phyloP scores from a whole-genome alignment of 805 yeast genomes.

The Debaryomyces maramus region DNA sequence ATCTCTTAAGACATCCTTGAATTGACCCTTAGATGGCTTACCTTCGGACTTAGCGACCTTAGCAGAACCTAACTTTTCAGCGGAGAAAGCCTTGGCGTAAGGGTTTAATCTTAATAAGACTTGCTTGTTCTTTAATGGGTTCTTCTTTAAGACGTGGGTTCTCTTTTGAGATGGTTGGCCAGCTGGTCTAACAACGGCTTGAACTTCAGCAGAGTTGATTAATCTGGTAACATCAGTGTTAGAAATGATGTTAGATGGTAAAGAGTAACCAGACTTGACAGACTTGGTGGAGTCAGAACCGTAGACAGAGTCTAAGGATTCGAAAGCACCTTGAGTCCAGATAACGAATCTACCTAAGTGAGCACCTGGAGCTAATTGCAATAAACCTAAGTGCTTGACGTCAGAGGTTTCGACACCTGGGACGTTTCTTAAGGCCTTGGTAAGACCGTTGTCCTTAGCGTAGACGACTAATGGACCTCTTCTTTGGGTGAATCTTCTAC shows the following conservation, averaged over 20 bases:
- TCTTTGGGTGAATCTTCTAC: constrained; percentile 99
- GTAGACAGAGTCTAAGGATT: constrained; percentile 95
- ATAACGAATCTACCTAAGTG: constrained; percentile 99
- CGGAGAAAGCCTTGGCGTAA: constrained; percentile 95
- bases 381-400: constrained; percentile 88
- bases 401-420: constrained; percentile 99
- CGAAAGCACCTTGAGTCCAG: constrained; percentile 99
- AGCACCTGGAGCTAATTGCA: constrained; percentile 99
- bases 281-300: constrained; percentile 87
- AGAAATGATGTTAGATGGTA: constrained; percentile 92
- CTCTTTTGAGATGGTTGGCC: constrained; percentile 93
- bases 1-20: constrained; percentile 63
- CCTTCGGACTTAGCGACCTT: constrained; percentile 66
- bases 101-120: constrained; percentile 98
- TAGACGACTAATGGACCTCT: constrained; percentile 99
- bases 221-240: constrained; percentile 95
- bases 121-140: constrained; percentile 96
- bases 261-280: constrained; percentile 82
- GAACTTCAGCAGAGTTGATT: constrained; percentile 99
- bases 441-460: constrained; percentile 96
- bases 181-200: constrained; percentile 95
- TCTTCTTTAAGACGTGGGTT: constrained; percentile 95
- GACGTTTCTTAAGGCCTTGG: constrained; percentile 98
- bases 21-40: constrained; percentile 71
- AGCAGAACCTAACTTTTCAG: constrained; percentile 83